These are phyloP conservation scores for Naumovozyma castellii DNA, from an alignment of 805 yeast genomes.

Conservation along the genomic window DNA sequence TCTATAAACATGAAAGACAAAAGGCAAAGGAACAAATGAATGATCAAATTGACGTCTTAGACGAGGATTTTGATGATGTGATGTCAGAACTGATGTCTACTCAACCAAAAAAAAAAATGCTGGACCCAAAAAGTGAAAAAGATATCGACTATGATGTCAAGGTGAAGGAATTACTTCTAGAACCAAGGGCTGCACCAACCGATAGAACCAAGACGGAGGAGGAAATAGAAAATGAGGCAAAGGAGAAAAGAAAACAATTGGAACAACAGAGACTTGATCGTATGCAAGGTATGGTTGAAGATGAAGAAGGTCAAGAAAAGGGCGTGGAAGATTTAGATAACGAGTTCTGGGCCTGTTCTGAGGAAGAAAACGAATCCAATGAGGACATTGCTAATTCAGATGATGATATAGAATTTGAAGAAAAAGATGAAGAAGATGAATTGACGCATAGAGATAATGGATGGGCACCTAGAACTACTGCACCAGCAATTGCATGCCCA, in stretches of 20 bases:
- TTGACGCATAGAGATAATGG: conserved; percentile 7
- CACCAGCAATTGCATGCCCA: conserved; percentile 39
- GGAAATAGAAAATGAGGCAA: conserved; percentile 52
- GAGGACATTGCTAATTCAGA: conserved; percentile 33
- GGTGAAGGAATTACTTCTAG: conserved; percentile 57
- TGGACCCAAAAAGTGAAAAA: conserved; percentile 27
- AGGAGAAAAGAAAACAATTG: conserved; percentile 48
- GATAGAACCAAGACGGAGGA: conserved; percentile 74
- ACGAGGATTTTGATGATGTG: conserved; percentile 64
- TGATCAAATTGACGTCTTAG: conserved; percentile 55
- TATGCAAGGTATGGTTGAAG: conserved; percentile 59
- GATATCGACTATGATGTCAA: conserved; percentile 51
- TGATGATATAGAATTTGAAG: conserved; percentile 32
- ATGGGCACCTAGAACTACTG: conserved; percentile 3
- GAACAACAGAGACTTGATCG: conserved; percentile 62
- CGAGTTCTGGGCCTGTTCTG: conserved; percentile 57
- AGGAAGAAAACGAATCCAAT: conserved; percentile 33
- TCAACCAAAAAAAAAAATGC: conserved; percentile 10
- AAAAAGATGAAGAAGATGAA: conserved; percentile 25
- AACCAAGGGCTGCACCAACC: conserved; percentile 70
- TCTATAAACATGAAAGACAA: conserved; percentile 68
- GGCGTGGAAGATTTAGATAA: conserved; percentile 64
- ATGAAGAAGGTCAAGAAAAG: conserved; percentile 33
- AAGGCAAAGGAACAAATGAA: conserved; percentile 49
- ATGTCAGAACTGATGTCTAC: conserved; percentile 40